phyloP scores from a whole-genome alignment of 2,329 filamentous ascomycete species.

The Fusarium torreyae region DNA sequence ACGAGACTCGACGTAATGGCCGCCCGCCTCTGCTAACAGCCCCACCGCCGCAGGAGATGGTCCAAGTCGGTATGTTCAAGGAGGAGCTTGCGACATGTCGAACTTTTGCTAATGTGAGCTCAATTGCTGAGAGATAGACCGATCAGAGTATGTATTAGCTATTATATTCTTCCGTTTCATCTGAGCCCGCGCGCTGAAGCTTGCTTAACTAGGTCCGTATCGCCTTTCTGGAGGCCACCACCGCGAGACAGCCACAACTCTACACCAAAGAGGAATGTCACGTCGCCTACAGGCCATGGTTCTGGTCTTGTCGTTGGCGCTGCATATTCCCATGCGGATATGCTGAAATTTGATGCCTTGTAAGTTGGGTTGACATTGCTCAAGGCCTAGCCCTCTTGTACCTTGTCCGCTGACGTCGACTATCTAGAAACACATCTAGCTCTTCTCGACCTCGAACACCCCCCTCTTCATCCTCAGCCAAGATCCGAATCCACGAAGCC shows the following conservation, averaged over 20 bases:
- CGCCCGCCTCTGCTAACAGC: slow-evolving; percentile 54
- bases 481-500: slow-evolving; percentile 66
- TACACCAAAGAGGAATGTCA: slow-evolving; percentile 65
- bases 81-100: slow-evolving; percentile 27
- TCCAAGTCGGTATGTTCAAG: slow-evolving; percentile 88
- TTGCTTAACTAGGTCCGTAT: slow-evolving; percentile 74
- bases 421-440: slow-evolving; percentile 70
- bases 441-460: slow-evolving; percentile 82
- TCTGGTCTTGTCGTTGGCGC: slow-evolving; percentile 88
- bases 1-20: slow-evolving; percentile 47
- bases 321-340: slow-evolving; percentile 95
- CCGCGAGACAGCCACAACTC: slow-evolving; percentile 61
- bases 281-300: slow-evolving; percentile 64
- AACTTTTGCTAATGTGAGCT: slow-evolving; percentile 48
- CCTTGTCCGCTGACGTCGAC: slow-evolving; percentile 25
- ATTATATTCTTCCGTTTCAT: slow-evolving; percentile 7
- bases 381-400: background rate
- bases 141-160: slow-evolving; percentile 70
- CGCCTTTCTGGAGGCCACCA: slow-evolving; percentile 88
- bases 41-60: slow-evolving; percentile 86
- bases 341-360: slow-evolving; percentile 88
- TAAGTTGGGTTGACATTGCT: slow-evolving; percentile 59
- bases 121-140: slow-evolving; percentile 61
- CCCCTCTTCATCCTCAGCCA: slow-evolving; percentile 71
- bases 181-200: slow-evolving; percentile 49